phyloP scores from a whole-genome alignment of 2,329 filamentous ascomycete genomes.

The Alternaria postmessia region DNA sequence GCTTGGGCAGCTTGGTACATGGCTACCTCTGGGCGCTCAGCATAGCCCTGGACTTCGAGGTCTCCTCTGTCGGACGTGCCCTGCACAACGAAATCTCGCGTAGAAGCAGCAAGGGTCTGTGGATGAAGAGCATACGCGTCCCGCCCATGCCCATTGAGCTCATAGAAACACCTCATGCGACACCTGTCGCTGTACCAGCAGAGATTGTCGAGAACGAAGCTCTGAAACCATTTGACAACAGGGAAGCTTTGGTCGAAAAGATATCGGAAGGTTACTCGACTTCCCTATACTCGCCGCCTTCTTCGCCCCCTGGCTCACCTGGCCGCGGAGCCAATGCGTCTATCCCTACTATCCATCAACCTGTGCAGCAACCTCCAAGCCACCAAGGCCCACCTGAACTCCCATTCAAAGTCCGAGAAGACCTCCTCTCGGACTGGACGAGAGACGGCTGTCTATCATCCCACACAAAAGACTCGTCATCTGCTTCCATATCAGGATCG shows the following conservation, averaged over 20 bases:
- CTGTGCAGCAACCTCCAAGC: conserved; percentile 32
- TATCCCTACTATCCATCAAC: conserved; percentile 56
- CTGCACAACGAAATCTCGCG: conserved; percentile 80
- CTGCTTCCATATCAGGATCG: conserved; percentile 79
- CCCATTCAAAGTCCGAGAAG: conserved; percentile 72
- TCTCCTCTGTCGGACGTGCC: conserved; percentile 71
- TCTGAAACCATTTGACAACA: conserved; percentile 78
- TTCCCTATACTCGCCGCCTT: conserved; percentile 68
- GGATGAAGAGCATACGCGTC: conserved; percentile 77
- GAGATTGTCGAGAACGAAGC: conserved; percentile 43
- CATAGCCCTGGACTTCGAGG: conserved; percentile 79
- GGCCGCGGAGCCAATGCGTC: conserved; percentile 65
- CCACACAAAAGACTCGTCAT: conserved; percentile 72
- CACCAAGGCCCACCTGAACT: conserved; percentile 59
- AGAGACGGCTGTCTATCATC: conserved; percentile 75
- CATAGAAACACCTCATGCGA: conserved; percentile 55
- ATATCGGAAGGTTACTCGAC: conserved; percentile 76
- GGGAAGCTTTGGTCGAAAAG: conserved; percentile 73
- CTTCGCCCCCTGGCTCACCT: conserved; percentile 75
- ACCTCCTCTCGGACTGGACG: conserved; percentile 82
- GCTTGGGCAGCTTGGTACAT: conserved; percentile 83
- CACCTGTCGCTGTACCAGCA: conserved; percentile 31
- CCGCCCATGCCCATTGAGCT: conserved; percentile 71
- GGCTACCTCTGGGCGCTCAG: conserved; percentile 86
- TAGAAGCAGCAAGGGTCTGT: conserved; percentile 76